Conservation (phyloP, 495 filamentous ascomycete species). For the Pyrenopolyporus hunteri region DNA sequence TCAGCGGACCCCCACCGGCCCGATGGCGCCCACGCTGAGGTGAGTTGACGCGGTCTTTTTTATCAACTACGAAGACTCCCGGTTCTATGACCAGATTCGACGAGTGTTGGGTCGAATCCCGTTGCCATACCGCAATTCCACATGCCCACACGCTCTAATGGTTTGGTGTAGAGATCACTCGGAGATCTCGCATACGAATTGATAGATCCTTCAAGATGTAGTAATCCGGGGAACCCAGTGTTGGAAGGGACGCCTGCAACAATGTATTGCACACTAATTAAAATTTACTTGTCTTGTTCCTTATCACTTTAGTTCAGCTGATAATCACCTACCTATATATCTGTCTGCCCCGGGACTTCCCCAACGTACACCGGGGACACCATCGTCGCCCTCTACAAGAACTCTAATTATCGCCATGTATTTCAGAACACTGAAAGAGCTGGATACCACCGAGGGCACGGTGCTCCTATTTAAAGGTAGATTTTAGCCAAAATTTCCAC, state of each 20-base stretch:
- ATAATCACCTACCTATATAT: too few species aligned
- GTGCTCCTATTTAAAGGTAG: slow-evolving; percentile 10
- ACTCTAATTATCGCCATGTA: background rate
- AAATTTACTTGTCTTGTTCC: background rate
- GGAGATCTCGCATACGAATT: background rate
- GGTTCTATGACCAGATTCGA: too few species aligned
- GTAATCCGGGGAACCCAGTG: background rate
- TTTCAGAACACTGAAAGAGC: slow-evolving; percentile 14
- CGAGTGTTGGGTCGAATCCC: too few species aligned
- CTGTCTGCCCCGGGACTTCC: background rate
- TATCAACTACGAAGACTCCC: too few species aligned
- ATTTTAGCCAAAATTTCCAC: background rate
- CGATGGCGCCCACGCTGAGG: background rate
- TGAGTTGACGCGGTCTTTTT: background rate
- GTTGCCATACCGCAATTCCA: background rate
- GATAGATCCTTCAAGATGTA: background rate
- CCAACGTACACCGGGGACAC: background rate
- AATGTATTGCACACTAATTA: background rate
- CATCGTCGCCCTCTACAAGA: background rate
- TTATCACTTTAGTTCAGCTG: background rate
- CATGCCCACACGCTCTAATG: too few species aligned
- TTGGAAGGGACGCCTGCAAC: too few species aligned
- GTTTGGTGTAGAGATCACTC: background rate
- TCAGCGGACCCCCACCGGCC: slow-evolving; percentile 2
- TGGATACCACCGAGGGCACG: slow-evolving; percentile 12